phyloP scores from a whole-genome alignment of 2,329 filamentous ascomycete species.

The Bertia moriformis region DNA sequence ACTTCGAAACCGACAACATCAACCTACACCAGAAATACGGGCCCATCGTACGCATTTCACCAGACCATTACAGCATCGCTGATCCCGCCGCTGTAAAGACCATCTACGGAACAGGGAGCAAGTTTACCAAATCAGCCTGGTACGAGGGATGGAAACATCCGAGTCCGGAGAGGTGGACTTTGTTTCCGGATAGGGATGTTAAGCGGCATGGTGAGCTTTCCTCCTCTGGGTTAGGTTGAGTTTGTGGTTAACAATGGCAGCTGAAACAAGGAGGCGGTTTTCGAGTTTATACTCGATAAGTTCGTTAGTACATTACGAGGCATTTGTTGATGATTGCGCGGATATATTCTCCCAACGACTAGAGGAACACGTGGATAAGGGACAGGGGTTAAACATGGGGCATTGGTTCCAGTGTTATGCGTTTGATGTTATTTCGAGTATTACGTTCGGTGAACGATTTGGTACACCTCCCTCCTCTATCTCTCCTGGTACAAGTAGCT shows the following conservation, averaged over 20 bases:
- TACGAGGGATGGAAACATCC: slow-evolving; percentile 5
- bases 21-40: slow-evolving; percentile 21
- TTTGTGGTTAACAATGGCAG: background rate
- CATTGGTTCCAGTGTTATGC: slow-evolving; percentile 22
- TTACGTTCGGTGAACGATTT: slow-evolving; percentile 9
- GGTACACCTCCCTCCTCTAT: background rate
- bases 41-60: slow-evolving; percentile 27
- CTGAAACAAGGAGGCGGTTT: background rate
- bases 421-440: slow-evolving; percentile 21
- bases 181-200: slow-evolving; percentile 11
- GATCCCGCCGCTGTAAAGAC: slow-evolving; percentile 21
- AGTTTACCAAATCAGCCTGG: slow-evolving; percentile 16
- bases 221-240: background rate
- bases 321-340: slow-evolving; percentile 15
- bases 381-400: slow-evolving; percentile 11
- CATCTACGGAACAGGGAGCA: slow-evolving; percentile 23
- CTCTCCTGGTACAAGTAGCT: slow-evolving; percentile 12
- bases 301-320: slow-evolving; percentile 15
- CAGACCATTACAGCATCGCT: slow-evolving; percentile 28
- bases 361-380: slow-evolving; percentile 8
- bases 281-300: background rate
- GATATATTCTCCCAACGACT: slow-evolving; percentile 13
- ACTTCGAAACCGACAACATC: slow-evolving; percentile 22
- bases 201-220: background rate
- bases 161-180: slow-evolving; percentile 13